phyloP scores from a whole-genome alignment of 805 yeast genomes.

The Starmerella apicola region DNA sequence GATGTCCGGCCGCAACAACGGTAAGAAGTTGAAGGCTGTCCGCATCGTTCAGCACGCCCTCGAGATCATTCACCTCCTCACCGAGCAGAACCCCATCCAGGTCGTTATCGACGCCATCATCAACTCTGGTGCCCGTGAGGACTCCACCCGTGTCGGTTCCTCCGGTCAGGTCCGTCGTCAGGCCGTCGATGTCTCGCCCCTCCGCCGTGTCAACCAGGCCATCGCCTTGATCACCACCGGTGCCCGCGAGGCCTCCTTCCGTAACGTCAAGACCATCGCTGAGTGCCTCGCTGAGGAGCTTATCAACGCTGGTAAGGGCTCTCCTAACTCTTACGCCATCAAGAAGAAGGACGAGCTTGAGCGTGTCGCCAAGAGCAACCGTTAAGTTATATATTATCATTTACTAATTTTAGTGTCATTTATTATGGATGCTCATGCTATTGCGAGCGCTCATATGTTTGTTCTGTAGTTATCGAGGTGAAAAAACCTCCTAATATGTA shows the following conservation, averaged over 20 bases:
- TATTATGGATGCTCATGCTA: too few species aligned
- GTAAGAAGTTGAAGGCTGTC: slow-evolving; percentile 99
- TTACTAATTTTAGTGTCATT: too few species aligned
- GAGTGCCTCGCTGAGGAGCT: slow-evolving; percentile 99
- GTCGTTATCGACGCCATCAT: slow-evolving; percentile 97
- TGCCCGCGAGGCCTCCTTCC: slow-evolving; percentile 99
- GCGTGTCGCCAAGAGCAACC: slow-evolving; percentile 99
- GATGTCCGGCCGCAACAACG: slow-evolving; percentile 99
- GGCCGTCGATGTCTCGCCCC: slow-evolving; percentile 99
- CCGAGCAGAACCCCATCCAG: slow-evolving; percentile 99
- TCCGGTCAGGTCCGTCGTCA: slow-evolving; percentile 99
- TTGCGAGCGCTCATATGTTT: too few species aligned
- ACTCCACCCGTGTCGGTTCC: slow-evolving; percentile 99
- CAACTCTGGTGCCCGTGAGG: slow-evolving; percentile 99
- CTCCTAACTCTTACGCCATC: slow-evolving; percentile 99
- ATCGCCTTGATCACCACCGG: slow-evolving; percentile 95
- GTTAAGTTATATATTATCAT: slow-evolving; percentile 44
- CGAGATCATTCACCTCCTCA: slow-evolving; percentile 92
- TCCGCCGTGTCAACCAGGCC: slow-evolving; percentile 99
- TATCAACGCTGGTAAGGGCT: slow-evolving; percentile 99
- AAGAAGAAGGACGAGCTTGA: slow-evolving; percentile 99
- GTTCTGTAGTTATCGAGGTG: too few species aligned
- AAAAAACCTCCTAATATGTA: too few species aligned
- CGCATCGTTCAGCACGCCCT: slow-evolving; percentile 99
- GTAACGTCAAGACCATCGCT: slow-evolving; percentile 99